A percentile compares a stretch with the other conserved stretches of the same genome.
phyloP scores from a whole-genome alignment of 495 filamentous ascomycete genomes.

The Amniculicola lignicola region DNA sequence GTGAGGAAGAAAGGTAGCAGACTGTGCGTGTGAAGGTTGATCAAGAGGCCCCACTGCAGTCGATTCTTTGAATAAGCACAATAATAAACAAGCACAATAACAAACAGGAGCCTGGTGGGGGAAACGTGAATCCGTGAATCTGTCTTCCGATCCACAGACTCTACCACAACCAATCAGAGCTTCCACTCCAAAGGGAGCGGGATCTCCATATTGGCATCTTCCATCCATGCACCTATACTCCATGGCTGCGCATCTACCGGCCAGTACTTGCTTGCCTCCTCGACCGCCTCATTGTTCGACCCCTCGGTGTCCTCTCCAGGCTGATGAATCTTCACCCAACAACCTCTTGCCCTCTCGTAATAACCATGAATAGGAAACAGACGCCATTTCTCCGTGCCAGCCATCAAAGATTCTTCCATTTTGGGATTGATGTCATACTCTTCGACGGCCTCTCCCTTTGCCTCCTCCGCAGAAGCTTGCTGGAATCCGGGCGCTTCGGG shows the following conservation, averaged over 20 bases:
- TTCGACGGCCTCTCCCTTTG: slow-evolving; percentile 7
- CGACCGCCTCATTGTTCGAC: slow-evolving; percentile 22
- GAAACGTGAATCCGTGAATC: too few species aligned
- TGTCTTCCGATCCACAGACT: too few species aligned
- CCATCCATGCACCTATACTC: slow-evolving; percentile 46
- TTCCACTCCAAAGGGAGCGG: slow-evolving; percentile 25
- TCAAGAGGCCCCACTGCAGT: too few species aligned
- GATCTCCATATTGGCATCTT: slow-evolving; percentile 44
- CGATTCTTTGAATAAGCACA: too few species aligned
- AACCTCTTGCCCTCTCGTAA: slow-evolving; percentile 44
- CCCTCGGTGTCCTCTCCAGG: slow-evolving; percentile 8
- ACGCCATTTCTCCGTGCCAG: slow-evolving; percentile 28
- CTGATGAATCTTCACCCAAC: slow-evolving; percentile 34
- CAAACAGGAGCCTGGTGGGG: too few species aligned
- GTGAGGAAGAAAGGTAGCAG: too few species aligned
- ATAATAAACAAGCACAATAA: too few species aligned
- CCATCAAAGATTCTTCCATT: slow-evolving; percentile 17
- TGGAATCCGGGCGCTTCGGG: slow-evolving; percentile 42
- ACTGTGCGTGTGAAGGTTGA: too few species aligned
- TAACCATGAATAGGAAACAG: slow-evolving; percentile 15
- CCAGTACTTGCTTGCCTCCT: slow-evolving; percentile 41
- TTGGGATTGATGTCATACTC: slow-evolving; percentile 21
- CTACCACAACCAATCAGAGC: too few species aligned
- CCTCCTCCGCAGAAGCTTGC: slow-evolving; percentile 36
- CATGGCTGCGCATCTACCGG: slow-evolving; percentile 46